Evolutionary conservation across 805 yeast species (phyloP), one percentile per base, ranked within the genome.

Genomic region (Nakazawaea holstii): DNA sequence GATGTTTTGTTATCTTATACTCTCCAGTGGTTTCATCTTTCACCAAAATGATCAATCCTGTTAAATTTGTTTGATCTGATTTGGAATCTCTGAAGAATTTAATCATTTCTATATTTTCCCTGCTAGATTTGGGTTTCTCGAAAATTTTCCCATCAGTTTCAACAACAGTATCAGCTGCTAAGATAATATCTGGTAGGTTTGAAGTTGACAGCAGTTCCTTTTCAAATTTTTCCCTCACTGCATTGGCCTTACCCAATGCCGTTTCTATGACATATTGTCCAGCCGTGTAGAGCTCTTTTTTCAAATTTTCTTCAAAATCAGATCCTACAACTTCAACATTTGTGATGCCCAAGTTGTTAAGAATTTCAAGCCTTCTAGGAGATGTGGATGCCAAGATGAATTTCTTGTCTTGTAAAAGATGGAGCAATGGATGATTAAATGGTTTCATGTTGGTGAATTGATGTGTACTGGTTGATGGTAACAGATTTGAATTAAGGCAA

Each of bases 141-240:
- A 78, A 77, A 9, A 91, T 79, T 4, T 63, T 54, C 1, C 81
- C 83, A 35, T 78, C 70, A 46, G 77, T 72, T 35, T 77, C 78
- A 13, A 74, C 77, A 6, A 94, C 76, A 1, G 99, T 92, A 63
- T 92, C 99, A 1, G 97, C 92, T 1, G 95, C 73, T 7, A 84
- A 57, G 3, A 77, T 53, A 4, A 56, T 40, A 26, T 58, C 57
- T 2, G 59, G 57, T 2, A 17, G 17, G 40, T 20, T 6, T 27
- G 15, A 11, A 40, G 20, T 28, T 13, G 26, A 39, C 24, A 13
- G 8, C 8, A n/a, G 6, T 13, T 35, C 35, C 1, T n/a, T 48
- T 29, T 54, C 58, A 39, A 79, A 53, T 17, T 70, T 68, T 1
- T 69, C 60, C 56, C 82, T 67, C 0, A 89, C 88, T n/a, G 79